Evolutionary conservation across 139 green algal genomes (phyloP).

Genomic region (Picochlorum sp.): DNA sequence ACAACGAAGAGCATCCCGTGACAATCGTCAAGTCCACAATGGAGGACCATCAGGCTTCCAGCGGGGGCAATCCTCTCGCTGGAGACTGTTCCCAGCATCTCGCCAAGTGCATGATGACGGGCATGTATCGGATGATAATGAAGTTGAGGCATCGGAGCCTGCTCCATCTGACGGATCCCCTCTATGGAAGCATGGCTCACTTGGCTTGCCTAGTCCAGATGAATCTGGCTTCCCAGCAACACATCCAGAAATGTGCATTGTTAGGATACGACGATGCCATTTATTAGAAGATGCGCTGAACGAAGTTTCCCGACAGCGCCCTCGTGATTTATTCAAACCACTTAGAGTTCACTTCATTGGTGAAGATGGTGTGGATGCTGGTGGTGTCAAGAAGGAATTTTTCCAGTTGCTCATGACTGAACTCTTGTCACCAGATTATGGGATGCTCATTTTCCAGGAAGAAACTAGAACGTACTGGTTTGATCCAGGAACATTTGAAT

Average conservation of each 20-base stretch:
- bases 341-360: conserved; percentile 92
- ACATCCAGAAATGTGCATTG: conserved; percentile 86
- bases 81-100: neutral
- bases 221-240: conserved; percentile 50
- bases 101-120: neutral
- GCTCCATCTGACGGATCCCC: conserved; percentile 3
- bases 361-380: conserved; percentile 88
- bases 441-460: conserved; percentile 69
- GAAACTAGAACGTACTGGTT: conserved; percentile 84
- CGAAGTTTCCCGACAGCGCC: conserved; percentile 71
- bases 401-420: conserved; percentile 85
- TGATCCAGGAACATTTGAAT: conserved; percentile 50
- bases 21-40: neutral
- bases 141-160: neutral
- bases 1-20: neutral
- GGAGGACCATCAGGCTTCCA: neutral
- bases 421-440: conserved; percentile 80
- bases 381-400: conserved; percentile 90
- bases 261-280: conserved; percentile 74
- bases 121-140: conserved; percentile 17
- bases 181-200: conserved; percentile 36
- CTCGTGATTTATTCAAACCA: conserved; percentile 84
- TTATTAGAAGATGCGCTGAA: conserved; percentile 79
- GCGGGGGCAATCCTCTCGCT: neutral
- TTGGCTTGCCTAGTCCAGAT: conserved; percentile 49